Evolutionary conservation across 805 yeast species (phyloP).

Genomic region (Kodamaea kakaduensis): DNA sequence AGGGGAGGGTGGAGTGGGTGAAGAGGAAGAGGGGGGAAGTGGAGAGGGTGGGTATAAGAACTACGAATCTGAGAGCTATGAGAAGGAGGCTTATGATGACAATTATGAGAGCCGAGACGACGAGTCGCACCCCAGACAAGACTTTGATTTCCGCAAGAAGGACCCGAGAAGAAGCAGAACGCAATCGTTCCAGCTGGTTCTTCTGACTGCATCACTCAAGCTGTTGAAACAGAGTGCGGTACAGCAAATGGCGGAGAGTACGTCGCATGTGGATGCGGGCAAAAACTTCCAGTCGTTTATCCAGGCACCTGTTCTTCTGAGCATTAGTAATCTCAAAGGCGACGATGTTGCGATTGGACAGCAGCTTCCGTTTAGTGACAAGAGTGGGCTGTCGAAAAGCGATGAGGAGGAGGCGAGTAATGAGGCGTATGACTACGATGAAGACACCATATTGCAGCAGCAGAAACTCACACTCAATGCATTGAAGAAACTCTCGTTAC

Average conservation of each 20-base stretch:
- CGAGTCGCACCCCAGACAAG: background rate
- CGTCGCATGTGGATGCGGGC: slow-evolving; percentile 11
- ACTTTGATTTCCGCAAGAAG: slow-evolving; percentile 32
- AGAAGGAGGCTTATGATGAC: background rate
- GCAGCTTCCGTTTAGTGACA: slow-evolving; percentile 35
- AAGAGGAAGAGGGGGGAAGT: background rate
- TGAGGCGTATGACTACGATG: slow-evolving; percentile 26
- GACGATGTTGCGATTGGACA: slow-evolving; percentile 38
- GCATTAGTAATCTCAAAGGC: slow-evolving; percentile 28
- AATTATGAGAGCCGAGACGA: background rate
- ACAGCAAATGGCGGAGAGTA: slow-evolving; percentile 10
- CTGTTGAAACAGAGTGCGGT: slow-evolving; percentile 28
- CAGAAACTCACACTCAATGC: slow-evolving; percentile 42
- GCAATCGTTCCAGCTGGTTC: slow-evolving; percentile 42
- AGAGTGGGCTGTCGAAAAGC: slow-evolving; percentile 6
- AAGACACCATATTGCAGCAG: slow-evolving; percentile 38
- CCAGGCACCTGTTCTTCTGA: slow-evolving; percentile 43
- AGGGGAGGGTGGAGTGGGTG: background rate
- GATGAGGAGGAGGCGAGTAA: slow-evolving; percentile 6
- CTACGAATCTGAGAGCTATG: no score
- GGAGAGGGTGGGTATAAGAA: background rate
- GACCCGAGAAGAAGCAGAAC: slow-evolving; percentile 35
- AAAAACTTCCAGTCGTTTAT: slow-evolving; percentile 42
- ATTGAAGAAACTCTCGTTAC: slow-evolving; percentile 38
- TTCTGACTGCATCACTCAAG: slow-evolving; percentile 41